Conservation (phyloP, 2,329 filamentous ascomycete species). For the Apiospora hydei region DNA sequence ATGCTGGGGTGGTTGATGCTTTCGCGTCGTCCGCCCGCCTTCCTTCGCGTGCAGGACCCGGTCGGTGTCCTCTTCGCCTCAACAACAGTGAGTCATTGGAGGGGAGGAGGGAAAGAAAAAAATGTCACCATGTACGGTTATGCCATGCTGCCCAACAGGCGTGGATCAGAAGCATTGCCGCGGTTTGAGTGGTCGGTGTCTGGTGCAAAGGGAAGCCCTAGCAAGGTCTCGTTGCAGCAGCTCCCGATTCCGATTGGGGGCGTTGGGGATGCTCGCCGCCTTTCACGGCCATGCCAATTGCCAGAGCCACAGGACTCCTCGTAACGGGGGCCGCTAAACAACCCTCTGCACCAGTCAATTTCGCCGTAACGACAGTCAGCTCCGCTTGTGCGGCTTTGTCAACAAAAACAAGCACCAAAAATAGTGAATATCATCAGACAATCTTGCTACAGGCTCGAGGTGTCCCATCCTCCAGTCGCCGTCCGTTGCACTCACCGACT, state of each 20-base stretch:
- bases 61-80: conserved; percentile 1
- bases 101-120: neutral
- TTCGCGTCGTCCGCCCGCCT: conserved; percentile 34
- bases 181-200: conserved; percentile 24
- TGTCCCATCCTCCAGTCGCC: conserved; percentile 12
- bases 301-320: conserved; percentile 24
- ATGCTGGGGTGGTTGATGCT: conserved; percentile 32
- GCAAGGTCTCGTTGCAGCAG: conserved; percentile 22
- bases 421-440: conserved; percentile 24
- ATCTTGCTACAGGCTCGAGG: conserved; percentile 7
- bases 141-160: conserved; percentile 40
- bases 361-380: conserved; percentile 19
- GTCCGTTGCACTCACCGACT: conserved; percentile 28
- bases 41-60: neutral
- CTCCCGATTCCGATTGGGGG: conserved; percentile 27
- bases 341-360: conserved; percentile 28
- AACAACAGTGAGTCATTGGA: conserved; percentile 14
- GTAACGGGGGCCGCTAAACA: conserved; percentile 27
- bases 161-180: conserved; percentile 24
- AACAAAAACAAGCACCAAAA: conserved; percentile 26
- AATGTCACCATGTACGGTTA: conserved; percentile 18
- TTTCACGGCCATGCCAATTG: conserved; percentile 22
- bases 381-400: conserved; percentile 24
- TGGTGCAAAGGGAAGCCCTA: conserved; percentile 14
- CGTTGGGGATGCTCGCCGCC: conserved; percentile 21